Conservation (phyloP, 2,329 filamentous ascomycete genomes). For the Botrytis fabae region DNA sequence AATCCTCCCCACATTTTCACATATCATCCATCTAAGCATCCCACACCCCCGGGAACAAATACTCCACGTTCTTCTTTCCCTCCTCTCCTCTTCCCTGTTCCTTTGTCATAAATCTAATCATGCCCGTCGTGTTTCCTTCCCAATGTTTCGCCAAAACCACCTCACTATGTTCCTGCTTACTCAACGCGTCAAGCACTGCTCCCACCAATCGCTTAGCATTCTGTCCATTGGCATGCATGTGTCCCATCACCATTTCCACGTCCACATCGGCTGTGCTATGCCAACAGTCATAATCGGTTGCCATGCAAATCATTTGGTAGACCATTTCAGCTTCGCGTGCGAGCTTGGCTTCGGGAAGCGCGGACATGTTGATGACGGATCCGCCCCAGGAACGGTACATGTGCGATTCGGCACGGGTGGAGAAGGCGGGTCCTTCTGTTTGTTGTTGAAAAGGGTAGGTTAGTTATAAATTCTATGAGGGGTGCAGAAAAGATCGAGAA, state of each 20-base stretch:
- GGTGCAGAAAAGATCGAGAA: not conserved
- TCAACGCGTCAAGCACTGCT: slow-evolving; percentile 83
- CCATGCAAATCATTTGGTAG: slow-evolving; percentile 99
- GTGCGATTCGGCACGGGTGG: slow-evolving; percentile 90
- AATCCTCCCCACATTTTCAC: not conserved
- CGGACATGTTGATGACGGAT: slow-evolving; percentile 97
- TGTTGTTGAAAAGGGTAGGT: slow-evolving; percentile 9
- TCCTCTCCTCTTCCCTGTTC: slow-evolving; percentile 70
- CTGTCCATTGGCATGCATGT: slow-evolving; percentile 89
- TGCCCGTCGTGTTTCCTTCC: slow-evolving; percentile 73
- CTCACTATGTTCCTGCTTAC: slow-evolving; percentile 72
- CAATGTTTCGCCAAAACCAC: slow-evolving; percentile 80
- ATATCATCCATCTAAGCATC: not conserved
- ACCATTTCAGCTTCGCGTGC: slow-evolving; percentile 94
- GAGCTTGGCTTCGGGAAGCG: slow-evolving; percentile 91
- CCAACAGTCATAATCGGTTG: slow-evolving; percentile 99
- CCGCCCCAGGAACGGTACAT: slow-evolving; percentile 95
- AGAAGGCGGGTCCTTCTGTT: slow-evolving; percentile 92
- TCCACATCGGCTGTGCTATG: slow-evolving; percentile 79
- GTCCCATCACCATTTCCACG: slow-evolving; percentile 94
- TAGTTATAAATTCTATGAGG: not conserved
- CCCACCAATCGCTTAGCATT: slow-evolving; percentile 86
- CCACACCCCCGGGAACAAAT: slow-evolving; percentile 72
- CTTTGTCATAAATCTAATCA: slow-evolving; percentile 80
- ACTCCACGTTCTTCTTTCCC: slow-evolving; percentile 77